Evolutionary conservation across 1,284 basidiomycete genomes (phyloP).

Genomic region (Sanguinoderma infundibulare): DNA sequence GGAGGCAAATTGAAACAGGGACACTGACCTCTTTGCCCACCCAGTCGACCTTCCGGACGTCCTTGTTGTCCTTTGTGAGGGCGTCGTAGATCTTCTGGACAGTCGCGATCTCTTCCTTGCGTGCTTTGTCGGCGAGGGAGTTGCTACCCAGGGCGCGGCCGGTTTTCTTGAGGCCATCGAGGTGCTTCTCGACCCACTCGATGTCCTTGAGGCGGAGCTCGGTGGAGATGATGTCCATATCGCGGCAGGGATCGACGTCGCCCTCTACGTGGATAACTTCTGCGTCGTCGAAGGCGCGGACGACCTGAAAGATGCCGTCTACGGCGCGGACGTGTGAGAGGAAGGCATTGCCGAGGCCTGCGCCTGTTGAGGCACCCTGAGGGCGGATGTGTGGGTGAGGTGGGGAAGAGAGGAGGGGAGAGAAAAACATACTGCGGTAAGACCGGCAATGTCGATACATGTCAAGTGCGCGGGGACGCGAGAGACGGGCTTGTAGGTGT

Average conservation of each 20-base stretch:
- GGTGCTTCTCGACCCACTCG: constrained; percentile 95
- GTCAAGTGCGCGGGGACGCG: constrained; percentile 95
- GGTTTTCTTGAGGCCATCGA: constrained; percentile 81
- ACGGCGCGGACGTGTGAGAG: constrained; percentile 97
- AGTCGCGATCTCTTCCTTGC: constrained; percentile 93
- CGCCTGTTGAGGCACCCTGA: constrained; percentile 95
- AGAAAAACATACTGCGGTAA: constrained; percentile 76
- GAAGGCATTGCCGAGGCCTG: constrained; percentile 98
- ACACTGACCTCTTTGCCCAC: constrained; percentile 92
- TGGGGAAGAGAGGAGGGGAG: neutral
- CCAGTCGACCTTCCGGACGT: constrained; percentile 96
- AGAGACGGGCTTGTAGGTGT: constrained; percentile 89
- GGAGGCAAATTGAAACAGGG: neutral
- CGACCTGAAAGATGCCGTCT: constrained; percentile 99
- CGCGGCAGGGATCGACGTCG: constrained; percentile 93
- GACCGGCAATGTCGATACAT: constrained; percentile 98
- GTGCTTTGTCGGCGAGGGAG: constrained; percentile 93
- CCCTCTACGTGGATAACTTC: constrained; percentile 99
- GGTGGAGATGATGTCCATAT: constrained; percentile 98
- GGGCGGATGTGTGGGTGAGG: neutral
- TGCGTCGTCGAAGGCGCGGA: constrained; percentile 97
- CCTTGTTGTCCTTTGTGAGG: constrained; percentile 84
- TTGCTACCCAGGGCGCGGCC: constrained; percentile 75
- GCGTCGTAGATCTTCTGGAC: constrained; percentile 87
- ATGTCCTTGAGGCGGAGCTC: constrained; percentile 97